A percentile compares a stretch with the other conserved stretches of the same genome.
Conservation (phyloP, 2,329 filamentous ascomycete genomes). For the Colletotrichum siamense region DNA sequence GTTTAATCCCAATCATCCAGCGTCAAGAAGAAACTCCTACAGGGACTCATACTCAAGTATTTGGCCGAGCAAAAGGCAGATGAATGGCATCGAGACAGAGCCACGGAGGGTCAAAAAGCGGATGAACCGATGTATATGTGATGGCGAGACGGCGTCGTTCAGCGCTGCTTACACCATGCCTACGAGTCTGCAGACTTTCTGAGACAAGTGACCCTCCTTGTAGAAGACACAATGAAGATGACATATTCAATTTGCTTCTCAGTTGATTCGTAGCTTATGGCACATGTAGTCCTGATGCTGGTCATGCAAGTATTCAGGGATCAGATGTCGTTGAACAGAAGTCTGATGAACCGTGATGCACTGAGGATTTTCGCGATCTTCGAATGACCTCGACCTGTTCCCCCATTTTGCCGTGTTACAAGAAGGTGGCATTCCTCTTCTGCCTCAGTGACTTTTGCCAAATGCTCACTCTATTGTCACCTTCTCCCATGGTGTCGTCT, state of each 20-base stretch:
- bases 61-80: neutral
- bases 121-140: neutral
- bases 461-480: neutral
- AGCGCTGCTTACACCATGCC: neutral
- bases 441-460: neutral
- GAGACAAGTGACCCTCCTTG: neutral
- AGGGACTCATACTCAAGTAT: neutral
- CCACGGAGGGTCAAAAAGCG: neutral
- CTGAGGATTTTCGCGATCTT: neutral
- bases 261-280: neutral
- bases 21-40: neutral
- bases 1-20: neutral
- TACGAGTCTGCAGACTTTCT: neutral
- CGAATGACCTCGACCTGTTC: neutral
- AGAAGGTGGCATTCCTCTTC: neutral
- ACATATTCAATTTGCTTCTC: neutral
- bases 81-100: neutral
- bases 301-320: neutral
- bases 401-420: neutral
- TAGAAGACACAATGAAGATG: neutral
- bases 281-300: neutral
- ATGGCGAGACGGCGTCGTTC: neutral
- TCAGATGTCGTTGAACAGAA: neutral
- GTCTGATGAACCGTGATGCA: neutral
- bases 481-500: neutral